These are phyloP conservation scores for Trichoderma sp. DNA, from an alignment of 2,329 filamentous ascomycete genomes.

Conservation along the genomic window DNA sequence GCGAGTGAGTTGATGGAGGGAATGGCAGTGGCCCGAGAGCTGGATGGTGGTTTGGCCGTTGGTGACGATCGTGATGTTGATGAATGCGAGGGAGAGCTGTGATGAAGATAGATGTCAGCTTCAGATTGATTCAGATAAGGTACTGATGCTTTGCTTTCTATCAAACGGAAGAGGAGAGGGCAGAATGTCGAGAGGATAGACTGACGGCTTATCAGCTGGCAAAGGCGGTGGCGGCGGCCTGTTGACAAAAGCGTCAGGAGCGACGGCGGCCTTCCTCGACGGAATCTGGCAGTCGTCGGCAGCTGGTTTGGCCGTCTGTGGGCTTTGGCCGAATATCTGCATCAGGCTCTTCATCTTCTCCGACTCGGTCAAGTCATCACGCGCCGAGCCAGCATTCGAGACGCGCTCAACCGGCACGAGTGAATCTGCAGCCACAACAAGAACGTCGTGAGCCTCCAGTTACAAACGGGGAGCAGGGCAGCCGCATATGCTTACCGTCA, in stretches of 20 bases:
- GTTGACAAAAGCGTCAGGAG: constrained; percentile 13
- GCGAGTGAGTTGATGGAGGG: constrained; percentile 30
- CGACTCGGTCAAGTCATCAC: constrained; percentile 24
- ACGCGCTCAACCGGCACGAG: neutral
- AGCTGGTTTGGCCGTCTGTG: neutral
- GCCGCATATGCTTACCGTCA: constrained; percentile 1
- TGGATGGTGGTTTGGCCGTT: neutral
- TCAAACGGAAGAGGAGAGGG: neutral
- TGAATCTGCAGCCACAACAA: neutral
- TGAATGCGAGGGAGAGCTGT: neutral
- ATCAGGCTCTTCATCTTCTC: constrained; percentile 27
- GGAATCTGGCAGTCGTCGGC: neutral
- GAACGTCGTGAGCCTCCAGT: neutral
- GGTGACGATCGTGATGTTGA: neutral
- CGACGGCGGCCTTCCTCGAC: constrained; percentile 12
- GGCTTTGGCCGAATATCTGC: constrained; percentile 23
- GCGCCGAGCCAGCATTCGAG: constrained; percentile 1
- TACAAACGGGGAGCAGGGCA: neutral
- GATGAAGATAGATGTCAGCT: neutral
- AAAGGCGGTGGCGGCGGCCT: constrained; percentile 38
- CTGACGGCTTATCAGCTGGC: constrained; percentile 39
- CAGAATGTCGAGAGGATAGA: neutral
- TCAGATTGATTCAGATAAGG: neutral
- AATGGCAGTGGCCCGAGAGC: constrained; percentile 6
- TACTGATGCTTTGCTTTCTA: neutral